Evolutionary conservation across 805 yeast species (phyloP).

Genomic region (Lipomyces kockii): DNA sequence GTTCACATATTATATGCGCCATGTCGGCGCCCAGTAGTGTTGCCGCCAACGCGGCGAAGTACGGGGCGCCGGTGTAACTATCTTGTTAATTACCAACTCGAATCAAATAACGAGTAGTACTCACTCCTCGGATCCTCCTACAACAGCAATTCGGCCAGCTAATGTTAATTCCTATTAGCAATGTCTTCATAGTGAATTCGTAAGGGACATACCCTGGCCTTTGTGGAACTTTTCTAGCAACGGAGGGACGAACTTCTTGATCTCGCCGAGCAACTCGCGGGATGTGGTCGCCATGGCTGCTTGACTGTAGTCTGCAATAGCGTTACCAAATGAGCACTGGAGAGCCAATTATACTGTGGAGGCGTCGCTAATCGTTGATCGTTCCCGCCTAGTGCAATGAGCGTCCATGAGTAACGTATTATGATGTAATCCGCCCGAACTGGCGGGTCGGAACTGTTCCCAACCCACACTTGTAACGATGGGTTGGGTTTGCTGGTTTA

Average conservation of each 20-base stretch:
- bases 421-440: background rate
- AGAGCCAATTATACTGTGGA: background rate
- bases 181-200: background rate
- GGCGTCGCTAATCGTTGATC: background rate
- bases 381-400: background rate
- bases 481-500: background rate
- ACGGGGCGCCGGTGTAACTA: conserved; percentile 94
- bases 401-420: background rate
- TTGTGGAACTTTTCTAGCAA: conserved; percentile 72
- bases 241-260: conserved; percentile 73
- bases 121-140: conserved; percentile 91
- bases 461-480: background rate
- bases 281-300: conserved; percentile 35
- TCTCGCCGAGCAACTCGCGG: conserved; percentile 55
- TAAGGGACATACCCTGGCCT: conserved; percentile 64
- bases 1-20: conserved; percentile 87
- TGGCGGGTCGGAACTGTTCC: background rate
- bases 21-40: conserved; percentile 86
- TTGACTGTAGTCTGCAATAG: background rate
- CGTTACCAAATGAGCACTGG: background rate
- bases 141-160: conserved; percentile 79
- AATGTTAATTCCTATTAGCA: background rate
- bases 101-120: conserved; percentile 30
- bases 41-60: conserved; percentile 82
- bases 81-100: conserved; percentile 23